phyloP scores from a whole-genome alignment of 2,329 filamentous ascomycete genomes.

The Aspergillus jensenii region DNA sequence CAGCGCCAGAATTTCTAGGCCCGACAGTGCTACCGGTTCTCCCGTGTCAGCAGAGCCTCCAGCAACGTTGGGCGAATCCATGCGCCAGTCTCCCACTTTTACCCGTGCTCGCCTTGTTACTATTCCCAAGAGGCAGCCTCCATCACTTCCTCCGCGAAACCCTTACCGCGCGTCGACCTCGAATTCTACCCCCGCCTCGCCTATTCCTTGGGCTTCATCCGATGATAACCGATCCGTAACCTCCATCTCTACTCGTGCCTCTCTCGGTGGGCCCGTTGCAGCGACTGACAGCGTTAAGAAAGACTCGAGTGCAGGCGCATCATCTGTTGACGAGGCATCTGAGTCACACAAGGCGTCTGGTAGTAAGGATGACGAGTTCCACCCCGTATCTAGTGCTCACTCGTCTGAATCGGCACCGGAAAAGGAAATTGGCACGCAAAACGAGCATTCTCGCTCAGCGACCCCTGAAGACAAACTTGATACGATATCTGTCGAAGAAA shows the following conservation, averaged over 20 bases:
- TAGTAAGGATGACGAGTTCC: constrained; percentile 44
- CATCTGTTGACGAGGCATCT: constrained; percentile 9
- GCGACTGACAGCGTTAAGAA: constrained; percentile 15
- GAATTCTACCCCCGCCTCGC: constrained; percentile 23
- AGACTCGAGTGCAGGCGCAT: constrained; percentile 14
- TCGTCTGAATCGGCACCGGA: constrained; percentile 27
- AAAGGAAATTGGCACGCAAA: constrained; percentile 9
- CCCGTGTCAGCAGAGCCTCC: constrained; percentile 34
- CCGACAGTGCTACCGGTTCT: constrained; percentile 42
- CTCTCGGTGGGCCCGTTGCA: constrained; percentile 18
- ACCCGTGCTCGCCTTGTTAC: constrained; percentile 78
- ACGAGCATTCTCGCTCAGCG: constrained; percentile 5
- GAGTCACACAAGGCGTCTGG: constrained; percentile 15
- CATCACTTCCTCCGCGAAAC: constrained; percentile 75
- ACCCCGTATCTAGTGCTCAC: constrained; percentile 39
- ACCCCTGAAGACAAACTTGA: background rate
- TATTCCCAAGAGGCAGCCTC: constrained; percentile 75
- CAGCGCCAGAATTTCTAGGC: constrained; percentile 52
- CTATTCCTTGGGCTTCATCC: constrained; percentile 26
- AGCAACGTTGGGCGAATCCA: constrained; percentile 58
- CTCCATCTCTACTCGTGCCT: constrained; percentile 24
- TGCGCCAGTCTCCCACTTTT: constrained; percentile 65
- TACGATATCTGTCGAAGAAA: background rate
- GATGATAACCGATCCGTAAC: constrained; percentile 21
- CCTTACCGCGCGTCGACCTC: constrained; percentile 45